Base-by-base conservation (phyloP, 805 yeast species). In the Metschnikowia kofuensis region DNA sequence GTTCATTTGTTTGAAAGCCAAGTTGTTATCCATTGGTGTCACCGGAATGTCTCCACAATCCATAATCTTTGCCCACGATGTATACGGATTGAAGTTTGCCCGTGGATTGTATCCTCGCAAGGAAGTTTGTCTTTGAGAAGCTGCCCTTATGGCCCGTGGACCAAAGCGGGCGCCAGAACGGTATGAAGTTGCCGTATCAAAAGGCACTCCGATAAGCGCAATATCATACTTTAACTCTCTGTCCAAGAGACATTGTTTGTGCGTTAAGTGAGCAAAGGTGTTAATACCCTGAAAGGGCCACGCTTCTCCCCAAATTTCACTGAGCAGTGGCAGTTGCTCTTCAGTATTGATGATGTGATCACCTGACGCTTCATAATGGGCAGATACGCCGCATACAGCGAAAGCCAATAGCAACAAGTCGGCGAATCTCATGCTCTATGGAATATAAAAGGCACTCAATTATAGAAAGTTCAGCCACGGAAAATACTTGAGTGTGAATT, bases 151-250 rank as follows among this genome's bases (percentile, higher is more conserved):
- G 11, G 87, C 85, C 44, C 83, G 67, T 3, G 92, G 96, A 2
- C 96, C 96, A 66, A 87, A 87, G 46, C 96, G 68, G 2, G 95
- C 91, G 7, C 96, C 95, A 0, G 91, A 78, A 44, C 95, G 74
- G 64, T 82, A 87, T 0, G 90, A 77, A 0, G 83, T 84, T 0
- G 92, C 92, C 7, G 94, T 87, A 60, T 87, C 96, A 57, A 87
- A 88, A 0, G 95, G 95, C 1, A 85, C 84, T 5, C 96, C 96
- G 48, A 87, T 74, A 12, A 88, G 54, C 0, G 84, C 96, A 42
- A 88, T 77, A 57, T 88, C 96, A 56, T 75, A 89, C 1, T 69
- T 58, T 7, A 63, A 52, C 6, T 75, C 71, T 38, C 78, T 64
- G 37, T 79, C 65, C 2, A 77, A 41, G 16, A 87, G 72, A 61